phyloP scores from a whole-genome alignment of 2,329 filamentous ascomycete species.

The Hawksworthiomyces lignivorus region DNA sequence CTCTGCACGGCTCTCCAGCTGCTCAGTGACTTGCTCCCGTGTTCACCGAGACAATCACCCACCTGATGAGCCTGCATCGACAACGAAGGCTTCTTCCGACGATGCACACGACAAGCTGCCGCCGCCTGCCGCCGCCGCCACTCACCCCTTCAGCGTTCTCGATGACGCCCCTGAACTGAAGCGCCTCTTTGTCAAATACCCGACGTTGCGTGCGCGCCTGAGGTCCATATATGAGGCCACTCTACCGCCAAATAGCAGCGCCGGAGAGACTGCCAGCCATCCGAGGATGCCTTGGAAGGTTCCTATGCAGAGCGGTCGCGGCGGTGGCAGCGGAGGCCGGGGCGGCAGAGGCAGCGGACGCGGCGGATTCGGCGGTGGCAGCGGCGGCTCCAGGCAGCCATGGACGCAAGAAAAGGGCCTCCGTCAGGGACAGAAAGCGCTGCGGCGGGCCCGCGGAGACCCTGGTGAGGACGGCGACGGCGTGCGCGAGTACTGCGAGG shows the following conservation, averaged over 20 bases:
- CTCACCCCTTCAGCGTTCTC: constrained; percentile 43
- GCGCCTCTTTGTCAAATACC: constrained; percentile 46
- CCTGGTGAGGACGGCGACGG: constrained; percentile 50
- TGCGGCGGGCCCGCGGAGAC: constrained; percentile 42
- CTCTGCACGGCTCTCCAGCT: constrained; percentile 30
- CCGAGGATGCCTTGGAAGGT: background rate
- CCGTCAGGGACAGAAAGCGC: constrained; percentile 44
- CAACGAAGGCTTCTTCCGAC: background rate
- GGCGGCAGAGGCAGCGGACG: background rate
- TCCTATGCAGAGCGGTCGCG: background rate
- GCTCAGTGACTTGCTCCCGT: constrained; percentile 48
- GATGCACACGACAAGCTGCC: background rate
- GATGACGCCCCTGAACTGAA: constrained; percentile 42
- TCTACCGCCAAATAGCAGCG: constrained; percentile 30
- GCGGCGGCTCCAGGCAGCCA: constrained; percentile 16
- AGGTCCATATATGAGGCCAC: constrained; percentile 42
- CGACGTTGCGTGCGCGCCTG: constrained; percentile 38
- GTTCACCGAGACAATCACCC: constrained; percentile 24
- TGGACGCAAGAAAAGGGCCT: constrained; percentile 56
- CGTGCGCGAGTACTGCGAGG: constrained; percentile 52
- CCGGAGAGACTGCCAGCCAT: background rate
- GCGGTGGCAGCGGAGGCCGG: background rate
- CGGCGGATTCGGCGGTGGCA: background rate
- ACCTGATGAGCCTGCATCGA: constrained; percentile 13
- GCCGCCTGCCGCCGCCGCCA: constrained; percentile 10